These are phyloP conservation scores for Viola pubescens DNA, from an alignment of 441 rosid species.

Conservation along the genomic window DNA sequence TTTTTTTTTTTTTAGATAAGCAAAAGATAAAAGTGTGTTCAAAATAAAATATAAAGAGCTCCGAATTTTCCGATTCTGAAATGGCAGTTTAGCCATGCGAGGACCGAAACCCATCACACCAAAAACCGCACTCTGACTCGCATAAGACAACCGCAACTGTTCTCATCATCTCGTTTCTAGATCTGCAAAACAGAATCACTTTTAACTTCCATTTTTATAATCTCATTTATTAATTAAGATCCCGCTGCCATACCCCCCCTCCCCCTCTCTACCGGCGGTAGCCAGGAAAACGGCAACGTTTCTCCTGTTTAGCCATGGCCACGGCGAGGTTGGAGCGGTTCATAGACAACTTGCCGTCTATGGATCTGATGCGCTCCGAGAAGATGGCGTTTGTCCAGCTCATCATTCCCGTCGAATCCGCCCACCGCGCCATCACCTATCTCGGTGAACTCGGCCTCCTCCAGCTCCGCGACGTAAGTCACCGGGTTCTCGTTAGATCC, in stretches of 20 bases:
- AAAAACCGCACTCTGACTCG: conserved; percentile 2
- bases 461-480: conserved; percentile 87
- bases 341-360: conserved; percentile 62
- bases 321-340: conserved; percentile 41
- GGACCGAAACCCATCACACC: conserved; percentile 13
- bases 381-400: conserved; percentile 91
- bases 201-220: no score
- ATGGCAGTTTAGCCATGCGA: conserved; percentile 21
- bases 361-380: conserved; percentile 99
- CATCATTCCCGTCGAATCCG: conserved; percentile 87
- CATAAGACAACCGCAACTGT: neutral
- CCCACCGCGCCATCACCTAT: conserved; percentile 83
- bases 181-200: no score
- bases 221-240: neutral
- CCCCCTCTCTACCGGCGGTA: conserved; percentile 12
- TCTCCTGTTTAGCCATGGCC: neutral
- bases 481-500: conserved; percentile 10
- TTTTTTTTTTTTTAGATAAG: no score
- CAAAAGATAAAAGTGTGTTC: no score
- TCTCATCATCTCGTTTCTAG: no score
- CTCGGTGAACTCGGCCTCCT: conserved; percentile 94
- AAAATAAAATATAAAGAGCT: neutral
- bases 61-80: conserved; percentile 10
- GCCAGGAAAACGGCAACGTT: no score
- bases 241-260: no score